Evolutionary conservation across 306 rosid species (phyloP).

Genomic region (Quercus engelmannii): DNA sequence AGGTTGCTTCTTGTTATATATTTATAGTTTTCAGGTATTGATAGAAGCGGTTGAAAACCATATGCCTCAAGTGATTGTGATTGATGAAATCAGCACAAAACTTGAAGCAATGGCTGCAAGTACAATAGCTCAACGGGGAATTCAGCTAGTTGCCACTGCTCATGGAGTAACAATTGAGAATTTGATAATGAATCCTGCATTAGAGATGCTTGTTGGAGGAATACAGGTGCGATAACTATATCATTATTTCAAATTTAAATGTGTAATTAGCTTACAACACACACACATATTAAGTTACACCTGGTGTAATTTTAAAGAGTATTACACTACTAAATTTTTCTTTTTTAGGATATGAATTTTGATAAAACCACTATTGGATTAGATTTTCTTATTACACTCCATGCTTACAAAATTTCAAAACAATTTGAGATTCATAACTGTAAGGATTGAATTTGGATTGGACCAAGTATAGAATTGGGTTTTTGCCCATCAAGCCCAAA

Average conservation of each 20-base stretch:
- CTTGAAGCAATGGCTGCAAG: conserved; percentile 99
- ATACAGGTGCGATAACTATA: conserved; percentile 61
- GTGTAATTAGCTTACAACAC: conserved; percentile 10
- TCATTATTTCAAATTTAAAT: conserved; percentile 1
- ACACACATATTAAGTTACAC: too few relatives aligned
- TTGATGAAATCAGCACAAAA: conserved; percentile 94
- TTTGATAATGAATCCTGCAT: conserved; percentile 81
- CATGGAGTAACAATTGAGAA: conserved; percentile 97
- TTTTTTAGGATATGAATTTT: too few relatives aligned
- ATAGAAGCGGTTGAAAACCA: conserved; percentile 99
- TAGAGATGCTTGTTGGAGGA: conserved; percentile 98
- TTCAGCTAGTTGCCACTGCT: conserved; percentile 97
- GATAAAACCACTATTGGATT: too few relatives aligned
- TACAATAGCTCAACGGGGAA: conserved; percentile 96
- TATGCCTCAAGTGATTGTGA: conserved; percentile 97
- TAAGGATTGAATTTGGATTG: too few relatives aligned
- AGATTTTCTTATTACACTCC: too few relatives aligned
- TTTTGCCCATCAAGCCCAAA: too few relatives aligned
- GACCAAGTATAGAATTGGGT: too few relatives aligned
- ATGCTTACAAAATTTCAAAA: too few relatives aligned
- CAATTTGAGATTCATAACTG: too few relatives aligned
- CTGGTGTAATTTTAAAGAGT: too few relatives aligned
- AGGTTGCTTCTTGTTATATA: conserved; percentile 14
- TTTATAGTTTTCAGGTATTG: conserved; percentile 57
- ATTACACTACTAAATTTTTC: too few relatives aligned